These are phyloP conservation scores for Leccinum uliginosum DNA, from an alignment of 768 basidiomycete species.

Conservation along the genomic window DNA sequence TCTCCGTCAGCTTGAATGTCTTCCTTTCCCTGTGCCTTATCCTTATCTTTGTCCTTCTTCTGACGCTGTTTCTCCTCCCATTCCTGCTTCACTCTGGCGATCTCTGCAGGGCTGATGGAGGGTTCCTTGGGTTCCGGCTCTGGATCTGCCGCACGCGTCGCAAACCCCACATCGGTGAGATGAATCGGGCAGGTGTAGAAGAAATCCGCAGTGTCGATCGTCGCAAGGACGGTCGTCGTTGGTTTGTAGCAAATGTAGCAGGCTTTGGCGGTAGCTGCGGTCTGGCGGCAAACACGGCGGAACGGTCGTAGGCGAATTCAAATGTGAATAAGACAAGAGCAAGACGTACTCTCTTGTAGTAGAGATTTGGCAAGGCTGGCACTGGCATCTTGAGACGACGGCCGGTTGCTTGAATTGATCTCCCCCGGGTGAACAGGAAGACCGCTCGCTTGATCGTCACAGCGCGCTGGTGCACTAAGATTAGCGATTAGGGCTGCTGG, in stretches of 20 bases:
- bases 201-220: slow-evolving; percentile 78
- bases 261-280: slow-evolving; percentile 69
- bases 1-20: slow-evolving; percentile 30
- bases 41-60: slow-evolving; percentile 54
- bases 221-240: slow-evolving; percentile 81
- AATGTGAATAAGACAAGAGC: neutral
- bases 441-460: neutral
- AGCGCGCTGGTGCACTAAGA: neutral
- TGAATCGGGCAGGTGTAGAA: slow-evolving; percentile 82
- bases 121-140: slow-evolving; percentile 34
- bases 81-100: slow-evolving; percentile 71
- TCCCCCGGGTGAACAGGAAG: neutral
- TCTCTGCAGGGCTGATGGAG: slow-evolving; percentile 57
- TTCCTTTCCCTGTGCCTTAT: slow-evolving; percentile 48
- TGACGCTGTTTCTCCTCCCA: slow-evolving; percentile 72
- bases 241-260: slow-evolving; percentile 80
- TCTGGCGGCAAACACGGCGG: slow-evolving; percentile 39
- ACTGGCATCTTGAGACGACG: slow-evolving; percentile 30
- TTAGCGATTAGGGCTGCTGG: neutral
- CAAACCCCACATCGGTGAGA: slow-evolving; percentile 76
- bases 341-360: slow-evolving; percentile 84
- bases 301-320: neutral
- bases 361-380: slow-evolving; percentile 80
- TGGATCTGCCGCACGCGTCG: slow-evolving; percentile 44
- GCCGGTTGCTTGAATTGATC: neutral